A percentile compares a stretch with the other conserved stretches of the same genome.
These are phyloP conservation scores for Globisporangium cylindrosporum DNA, from an alignment of 352 stramenopile genomes.

Conservation along the genomic window DNA sequence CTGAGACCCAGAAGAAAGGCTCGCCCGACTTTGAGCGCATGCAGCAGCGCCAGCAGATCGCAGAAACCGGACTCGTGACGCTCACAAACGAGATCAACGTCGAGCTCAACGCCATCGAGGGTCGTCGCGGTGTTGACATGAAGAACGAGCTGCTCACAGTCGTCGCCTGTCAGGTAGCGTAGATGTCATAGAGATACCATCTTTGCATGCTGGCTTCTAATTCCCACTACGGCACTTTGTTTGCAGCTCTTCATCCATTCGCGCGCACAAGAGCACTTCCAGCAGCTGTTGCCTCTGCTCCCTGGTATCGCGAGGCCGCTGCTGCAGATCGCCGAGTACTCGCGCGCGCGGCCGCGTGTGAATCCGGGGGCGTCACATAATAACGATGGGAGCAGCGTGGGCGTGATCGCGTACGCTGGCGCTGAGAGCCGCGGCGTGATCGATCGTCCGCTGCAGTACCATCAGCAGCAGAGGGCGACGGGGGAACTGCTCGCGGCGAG, in stretches of 20 bases:
- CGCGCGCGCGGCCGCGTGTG: constrained; percentile 32
- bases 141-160: constrained; percentile 80
- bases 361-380: constrained; percentile 45
- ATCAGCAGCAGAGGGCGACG: constrained; percentile 16
- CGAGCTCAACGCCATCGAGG: constrained; percentile 61
- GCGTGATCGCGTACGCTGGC: constrained; percentile 58
- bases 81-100: constrained; percentile 63
- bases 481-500: constrained; percentile 28
- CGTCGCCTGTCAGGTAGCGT: constrained; percentile 52
- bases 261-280: constrained; percentile 60
- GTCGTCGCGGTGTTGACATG: constrained; percentile 56
- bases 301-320: constrained; percentile 61
- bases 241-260: constrained; percentile 59
- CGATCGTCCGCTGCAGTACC: constrained; percentile 48
- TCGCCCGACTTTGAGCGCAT: constrained; percentile 67
- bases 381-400: constrained; percentile 20
- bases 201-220: background rate
- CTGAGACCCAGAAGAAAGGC: constrained; percentile 57
- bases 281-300: constrained; percentile 71
- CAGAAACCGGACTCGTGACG: constrained; percentile 42
- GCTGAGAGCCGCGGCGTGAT: constrained; percentile 41
- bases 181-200: background rate
- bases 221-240: background rate
- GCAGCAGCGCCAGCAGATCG: constrained; percentile 48
- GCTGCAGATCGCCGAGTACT: constrained; percentile 53